Evolutionary conservation across 2,329 filamentous ascomycete species (phyloP), one percentile per base, ranked within the genome.

Genomic region (Stachybotrys echinatus): DNA sequence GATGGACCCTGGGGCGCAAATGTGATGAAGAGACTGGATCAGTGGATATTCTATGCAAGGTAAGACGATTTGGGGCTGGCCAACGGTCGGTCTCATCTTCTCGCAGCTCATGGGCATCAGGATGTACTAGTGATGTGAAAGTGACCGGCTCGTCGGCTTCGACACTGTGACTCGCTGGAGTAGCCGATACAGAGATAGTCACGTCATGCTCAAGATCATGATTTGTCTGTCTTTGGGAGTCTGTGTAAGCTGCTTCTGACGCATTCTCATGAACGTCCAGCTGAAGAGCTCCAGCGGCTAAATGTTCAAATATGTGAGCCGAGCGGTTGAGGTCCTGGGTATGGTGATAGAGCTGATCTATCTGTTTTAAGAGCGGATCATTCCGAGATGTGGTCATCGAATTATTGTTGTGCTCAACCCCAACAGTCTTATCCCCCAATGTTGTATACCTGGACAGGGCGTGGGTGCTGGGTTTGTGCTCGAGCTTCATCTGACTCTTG

Each of bases 261-360:
- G 27, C 27, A 5, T 8, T 34, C 3, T 34, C 27, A 10, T 34
- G n/a, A 23, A 12, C 23, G 10, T 46, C n/a, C 14, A 46, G 44
- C 23, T 34, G 18, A 17, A 18, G n/a, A 12, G 54, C 40, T 6
- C 64, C 53, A 37, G 58, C 60, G 14, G 62, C 58, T 12, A 70
- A 55, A 42, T 70, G 65, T 42, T 68, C 63, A 42, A 64, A 56
- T 49, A 66, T 65, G 51, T 70, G 68, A 23, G 63, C 60, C 18
- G 61, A 55, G 44, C 59, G 59, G 47, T 68, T 61, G 5, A 72
- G 60, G 21, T 65, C 63, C 38, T 67, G 54, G 7, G 64, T 61
- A 52, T 70, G 63, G 3, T 63, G 62, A 47, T 65, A 63, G 2
- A 68, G 53, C 39, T 60, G 54, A 46, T 64, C 58, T 42, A 69